Conservation (phyloP, 176 grass and related monocot species). For the Bromus sterilis region DNA sequence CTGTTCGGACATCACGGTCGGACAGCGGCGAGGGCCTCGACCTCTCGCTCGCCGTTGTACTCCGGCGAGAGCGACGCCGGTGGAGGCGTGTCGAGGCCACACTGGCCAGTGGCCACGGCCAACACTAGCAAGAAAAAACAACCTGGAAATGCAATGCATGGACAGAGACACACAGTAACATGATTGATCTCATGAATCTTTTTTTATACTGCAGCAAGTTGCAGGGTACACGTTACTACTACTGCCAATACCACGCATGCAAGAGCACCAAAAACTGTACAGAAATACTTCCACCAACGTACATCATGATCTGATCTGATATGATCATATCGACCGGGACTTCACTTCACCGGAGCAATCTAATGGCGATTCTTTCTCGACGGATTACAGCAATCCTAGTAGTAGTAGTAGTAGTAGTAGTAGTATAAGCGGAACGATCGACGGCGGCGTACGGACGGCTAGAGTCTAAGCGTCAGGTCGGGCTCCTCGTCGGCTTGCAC, state of each 20-base stretch:
- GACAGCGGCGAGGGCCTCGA: neutral
- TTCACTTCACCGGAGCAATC: no score
- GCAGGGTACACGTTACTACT: neutral
- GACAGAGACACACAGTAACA: neutral
- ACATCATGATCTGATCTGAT: no score
- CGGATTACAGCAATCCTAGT: no score
- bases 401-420: no score
- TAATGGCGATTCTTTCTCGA: no score
- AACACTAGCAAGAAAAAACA: neutral
- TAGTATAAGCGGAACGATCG: neutral
- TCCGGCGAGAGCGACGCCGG: neutral
- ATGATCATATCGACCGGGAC: no score
- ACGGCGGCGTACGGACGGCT: neutral
- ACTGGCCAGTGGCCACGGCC: no score
- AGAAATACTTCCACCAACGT: constrained; percentile 6
- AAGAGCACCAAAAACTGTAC: constrained; percentile 28
- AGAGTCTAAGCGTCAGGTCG: constrained; percentile 71
- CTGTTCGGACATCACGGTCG: neutral
- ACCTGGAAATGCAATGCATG: neutral
- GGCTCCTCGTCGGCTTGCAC: constrained; percentile 47
- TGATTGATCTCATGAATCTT: neutral
- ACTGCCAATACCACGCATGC: neutral
- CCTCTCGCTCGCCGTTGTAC: neutral
- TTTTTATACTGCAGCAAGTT: no score
- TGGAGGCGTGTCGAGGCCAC: neutral